Evolutionary conservation across 306 rosid species (phyloP).

Genomic region (Pyrus pyrifolia): DNA sequence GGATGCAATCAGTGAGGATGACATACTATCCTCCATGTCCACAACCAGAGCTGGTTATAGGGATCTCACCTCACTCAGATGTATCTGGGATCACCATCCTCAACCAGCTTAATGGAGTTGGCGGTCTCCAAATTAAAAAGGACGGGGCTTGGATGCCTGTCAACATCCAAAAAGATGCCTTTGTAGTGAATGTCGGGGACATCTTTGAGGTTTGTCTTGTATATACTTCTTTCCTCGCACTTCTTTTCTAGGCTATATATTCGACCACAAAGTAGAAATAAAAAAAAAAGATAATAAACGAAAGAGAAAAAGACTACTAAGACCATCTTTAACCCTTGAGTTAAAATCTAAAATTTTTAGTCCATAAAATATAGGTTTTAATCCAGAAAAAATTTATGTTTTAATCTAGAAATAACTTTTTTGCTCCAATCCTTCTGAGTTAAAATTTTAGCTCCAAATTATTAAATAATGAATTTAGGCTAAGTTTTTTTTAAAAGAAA

Average conservation of each 20-base stretch:
- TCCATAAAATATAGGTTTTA: no score
- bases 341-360: no score
- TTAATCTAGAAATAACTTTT: no score
- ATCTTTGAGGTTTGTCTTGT: conserved; percentile 53
- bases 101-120: conserved; percentile 56
- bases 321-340: no score
- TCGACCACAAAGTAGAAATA: no score
- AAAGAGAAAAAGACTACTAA: no score
- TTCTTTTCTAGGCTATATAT: not conserved
- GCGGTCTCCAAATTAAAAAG: conserved; percentile 65
- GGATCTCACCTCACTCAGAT: conserved; percentile 69
- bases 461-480: no score
- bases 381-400: no score
- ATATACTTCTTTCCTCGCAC: not conserved
- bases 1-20: conserved; percentile 65
- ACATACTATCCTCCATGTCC: conserved; percentile 74
- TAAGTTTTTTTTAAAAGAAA: no score
- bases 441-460: no score
- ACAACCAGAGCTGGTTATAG: conserved; percentile 51
- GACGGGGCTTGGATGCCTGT: conserved; percentile 71
- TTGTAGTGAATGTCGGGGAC: conserved; percentile 77
- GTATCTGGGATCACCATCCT: conserved; percentile 58
- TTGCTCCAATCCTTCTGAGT: no score
- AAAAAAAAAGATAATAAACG: no score
- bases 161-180: conserved; percentile 35